Evolutionary conservation across 1,284 basidiomycete species (phyloP).

Genomic region (Trametes versicolor): DNA sequence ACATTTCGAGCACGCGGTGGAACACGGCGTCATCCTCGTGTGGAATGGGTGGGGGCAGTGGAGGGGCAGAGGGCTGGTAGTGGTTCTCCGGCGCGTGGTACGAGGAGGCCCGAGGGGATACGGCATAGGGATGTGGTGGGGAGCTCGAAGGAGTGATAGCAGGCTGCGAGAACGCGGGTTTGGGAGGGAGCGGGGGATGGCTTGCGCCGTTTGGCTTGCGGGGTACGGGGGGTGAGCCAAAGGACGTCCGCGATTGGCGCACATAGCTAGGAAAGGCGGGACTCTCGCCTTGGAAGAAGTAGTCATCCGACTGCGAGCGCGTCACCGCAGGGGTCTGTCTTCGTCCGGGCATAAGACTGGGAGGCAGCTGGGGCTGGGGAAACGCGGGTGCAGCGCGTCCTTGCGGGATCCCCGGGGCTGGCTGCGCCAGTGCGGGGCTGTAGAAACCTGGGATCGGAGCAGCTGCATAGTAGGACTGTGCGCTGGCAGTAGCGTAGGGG

Average conservation of each 20-base stretch:
- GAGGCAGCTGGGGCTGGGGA: conserved; percentile 31
- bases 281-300: conserved; percentile 31
- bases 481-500: conserved; percentile 20
- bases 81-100: background rate
- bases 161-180: conserved; percentile 29
- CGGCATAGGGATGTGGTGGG: conserved; percentile 16
- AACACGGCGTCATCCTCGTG: conserved; percentile 46
- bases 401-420: conserved; percentile 10
- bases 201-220: conserved; percentile 42
- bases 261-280: conserved; percentile 9
- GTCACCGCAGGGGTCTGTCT: conserved; percentile 16
- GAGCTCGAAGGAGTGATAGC: conserved; percentile 15
- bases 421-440: conserved; percentile 36
- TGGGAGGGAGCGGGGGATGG: conserved; percentile 40
- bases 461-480: conserved; percentile 19
- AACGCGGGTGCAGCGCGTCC: conserved; percentile 23
- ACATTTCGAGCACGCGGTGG: conserved; percentile 58
- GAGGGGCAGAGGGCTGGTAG: conserved; percentile 10
- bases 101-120: background rate
- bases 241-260: conserved; percentile 32
- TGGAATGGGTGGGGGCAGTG: conserved; percentile 28
- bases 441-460: conserved; percentile 39
- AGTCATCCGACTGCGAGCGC: conserved; percentile 33
- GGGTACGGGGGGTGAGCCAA: conserved; percentile 45
- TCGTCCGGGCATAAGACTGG: conserved; percentile 30